These are phyloP conservation scores for Heracleum sosnowskyi DNA, from an alignment of 129 eudicot genomes.

Conservation along the genomic window DNA sequence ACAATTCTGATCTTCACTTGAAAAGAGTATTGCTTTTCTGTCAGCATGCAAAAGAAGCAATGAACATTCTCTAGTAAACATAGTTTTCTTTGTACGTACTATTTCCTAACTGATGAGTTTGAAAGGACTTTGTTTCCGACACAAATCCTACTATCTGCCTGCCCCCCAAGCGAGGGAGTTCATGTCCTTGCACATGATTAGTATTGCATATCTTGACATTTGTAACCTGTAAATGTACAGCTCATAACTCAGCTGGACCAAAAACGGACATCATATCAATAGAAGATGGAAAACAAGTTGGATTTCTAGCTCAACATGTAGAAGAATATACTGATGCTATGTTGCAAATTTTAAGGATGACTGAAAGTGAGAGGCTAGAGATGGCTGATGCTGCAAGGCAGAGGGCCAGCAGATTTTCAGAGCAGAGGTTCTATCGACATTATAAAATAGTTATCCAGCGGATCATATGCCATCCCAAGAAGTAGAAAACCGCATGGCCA, in stretches of 20 bases:
- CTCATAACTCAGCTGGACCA: conserved; percentile 97
- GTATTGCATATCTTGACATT: neutral
- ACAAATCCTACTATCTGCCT: neutral
- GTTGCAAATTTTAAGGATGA: conserved; percentile 50
- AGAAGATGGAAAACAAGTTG: conserved; percentile 71
- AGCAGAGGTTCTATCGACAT: conserved; percentile 74
- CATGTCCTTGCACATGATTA: neutral
- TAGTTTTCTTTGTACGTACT: neutral
- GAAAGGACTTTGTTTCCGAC: neutral
- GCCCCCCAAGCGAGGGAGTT: neutral
- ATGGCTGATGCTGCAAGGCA: conserved; percentile 87
- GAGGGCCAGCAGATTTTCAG: conserved; percentile 77
- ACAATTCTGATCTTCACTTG: neutral
- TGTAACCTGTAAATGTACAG: conserved; percentile 27
- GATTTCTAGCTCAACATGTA: conserved; percentile 64
- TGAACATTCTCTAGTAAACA: neutral
- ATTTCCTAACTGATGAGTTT: neutral
- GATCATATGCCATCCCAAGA: conserved; percentile 22
- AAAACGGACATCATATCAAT: conserved; percentile 79
- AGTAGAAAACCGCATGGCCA: neutral
- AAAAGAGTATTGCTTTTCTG: neutral
- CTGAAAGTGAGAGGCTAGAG: conserved; percentile 49
- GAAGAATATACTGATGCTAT: conserved; percentile 82
- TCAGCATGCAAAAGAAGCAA: neutral
- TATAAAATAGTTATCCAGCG: conserved; percentile 51